Evolutionary conservation across 257 asterid species (phyloP), one percentile per base, ranked within the genome.

Genomic region (Forsythia viridissima): DNA sequence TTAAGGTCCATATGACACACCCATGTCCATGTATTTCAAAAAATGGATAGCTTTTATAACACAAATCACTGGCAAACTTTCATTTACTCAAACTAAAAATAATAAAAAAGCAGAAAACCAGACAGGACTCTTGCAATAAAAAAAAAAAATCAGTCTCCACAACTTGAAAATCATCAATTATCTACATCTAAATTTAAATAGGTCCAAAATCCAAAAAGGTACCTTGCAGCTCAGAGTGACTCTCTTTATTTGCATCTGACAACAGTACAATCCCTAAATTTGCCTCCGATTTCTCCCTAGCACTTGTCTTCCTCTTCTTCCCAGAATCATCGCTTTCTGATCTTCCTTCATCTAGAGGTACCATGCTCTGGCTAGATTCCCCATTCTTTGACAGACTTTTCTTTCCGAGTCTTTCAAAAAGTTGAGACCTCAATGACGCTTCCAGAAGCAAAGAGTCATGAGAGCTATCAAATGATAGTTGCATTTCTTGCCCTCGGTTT

Each of bases 371-470:
- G 30, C 74, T 79, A 44, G 78, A 38, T 43, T 41, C 80, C 67
- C 66, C 59, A 76, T 82, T 83, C 77, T 73, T 78, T 42, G 85
- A 63, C 78, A 87, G 71, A 69, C 82, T 70, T 81, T 79, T 85
- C 70, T 13, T 79, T 76, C 74, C 78, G 24, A 87, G 76, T 74
- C 83, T 87, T 81, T 86, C 86, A 77, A 85, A 75, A 8, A 87
- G 91, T 80, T 87, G 89, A 79, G 91, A 84, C 80, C 89, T 82
- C 79, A 87, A 80, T 67, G 89, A 77, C 59, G 89, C 91, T 81
- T 87, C 91, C 6, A 87, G 91, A 77, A 83, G 86, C 74, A 87
- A 74, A 72, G 87, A 81, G 76, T 87, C 88, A 44, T 77, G 86
- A 66, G 84, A 80, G 67, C 73, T 69, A 70, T 76, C 71, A 68